Evolutionary conservation across 2,329 filamentous ascomycete genomes (phyloP).

Genomic region (Aspergillaceae sp.): DNA sequence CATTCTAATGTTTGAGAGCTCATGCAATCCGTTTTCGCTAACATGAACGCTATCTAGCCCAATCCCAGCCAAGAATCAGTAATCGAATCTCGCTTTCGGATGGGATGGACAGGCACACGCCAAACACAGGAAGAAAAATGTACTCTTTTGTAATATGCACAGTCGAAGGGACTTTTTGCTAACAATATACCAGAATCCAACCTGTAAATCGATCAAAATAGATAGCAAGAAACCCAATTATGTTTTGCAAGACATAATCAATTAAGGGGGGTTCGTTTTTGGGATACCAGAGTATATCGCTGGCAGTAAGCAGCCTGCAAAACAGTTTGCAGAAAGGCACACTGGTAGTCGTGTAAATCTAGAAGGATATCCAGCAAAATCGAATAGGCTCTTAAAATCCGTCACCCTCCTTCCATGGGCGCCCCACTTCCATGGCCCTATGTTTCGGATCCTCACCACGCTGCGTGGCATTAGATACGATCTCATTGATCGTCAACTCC

Average conservation of each 20-base stretch:
- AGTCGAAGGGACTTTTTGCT: neutral
- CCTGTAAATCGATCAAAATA: neutral
- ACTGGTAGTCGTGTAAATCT: too few species aligned
- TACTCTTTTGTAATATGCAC: neutral
- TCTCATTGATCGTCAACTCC: slow-evolving; percentile 33
- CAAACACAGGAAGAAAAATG: neutral
- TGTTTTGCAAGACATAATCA: neutral
- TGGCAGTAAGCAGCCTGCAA: too few species aligned
- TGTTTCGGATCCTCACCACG: slow-evolving; percentile 45
- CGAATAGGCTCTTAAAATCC: slow-evolving; percentile 37
- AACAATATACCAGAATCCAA: too few species aligned
- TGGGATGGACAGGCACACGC: neutral
- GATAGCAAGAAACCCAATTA: neutral
- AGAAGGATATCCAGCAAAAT: neutral
- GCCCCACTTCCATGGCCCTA: slow-evolving; percentile 45
- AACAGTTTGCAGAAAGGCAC: neutral
- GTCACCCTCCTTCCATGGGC: slow-evolving; percentile 48
- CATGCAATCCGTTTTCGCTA: neutral
- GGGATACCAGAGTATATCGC: neutral
- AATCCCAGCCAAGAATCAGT: neutral
- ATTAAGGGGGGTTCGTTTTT: neutral
- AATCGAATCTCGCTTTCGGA: neutral
- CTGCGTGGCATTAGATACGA: slow-evolving; percentile 39
- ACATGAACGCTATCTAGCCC: neutral
- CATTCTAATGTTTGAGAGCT: too few species aligned